Evolutionary conservation across 345 rosid genomes (phyloP).

Genomic region (Aquilaria malaccensis): DNA sequence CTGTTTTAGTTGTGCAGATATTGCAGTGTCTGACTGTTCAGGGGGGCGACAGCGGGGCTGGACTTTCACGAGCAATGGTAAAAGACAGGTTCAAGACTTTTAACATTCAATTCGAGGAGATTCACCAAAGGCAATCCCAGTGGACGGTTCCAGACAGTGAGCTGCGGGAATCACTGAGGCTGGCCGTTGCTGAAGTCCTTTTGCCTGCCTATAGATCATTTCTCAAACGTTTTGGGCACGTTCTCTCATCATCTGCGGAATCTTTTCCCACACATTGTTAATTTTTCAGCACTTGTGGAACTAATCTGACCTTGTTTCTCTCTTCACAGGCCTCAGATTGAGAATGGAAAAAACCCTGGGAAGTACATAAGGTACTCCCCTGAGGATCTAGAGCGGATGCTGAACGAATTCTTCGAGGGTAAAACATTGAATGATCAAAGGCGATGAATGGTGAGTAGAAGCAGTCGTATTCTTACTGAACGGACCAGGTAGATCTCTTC

Average conservation of each 20-base stretch:
- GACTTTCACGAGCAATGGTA: conserved; percentile 60
- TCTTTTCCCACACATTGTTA: neutral
- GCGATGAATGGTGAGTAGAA: conserved; percentile 27
- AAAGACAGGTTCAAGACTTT: conserved; percentile 94
- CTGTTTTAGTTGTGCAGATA: conserved; percentile 45
- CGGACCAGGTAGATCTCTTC: too few relatives aligned
- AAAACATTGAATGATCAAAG: conserved; percentile 81
- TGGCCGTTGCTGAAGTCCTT: conserved; percentile 95
- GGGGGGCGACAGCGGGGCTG: conserved; percentile 25
- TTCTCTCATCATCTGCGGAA: conserved; percentile 1
- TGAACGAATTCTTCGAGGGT: conserved; percentile 88
- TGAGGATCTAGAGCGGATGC: conserved; percentile 84
- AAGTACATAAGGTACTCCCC: conserved; percentile 78
- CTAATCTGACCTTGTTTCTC: neutral
- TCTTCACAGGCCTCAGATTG: conserved; percentile 65
- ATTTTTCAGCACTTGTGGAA: neutral
- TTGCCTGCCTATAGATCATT: conserved; percentile 96
- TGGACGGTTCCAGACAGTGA: conserved; percentile 99
- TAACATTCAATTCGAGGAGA: conserved; percentile 81
- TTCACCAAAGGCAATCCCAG: conserved; percentile 88
- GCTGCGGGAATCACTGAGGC: conserved; percentile 80
- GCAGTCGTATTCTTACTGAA: too few relatives aligned
- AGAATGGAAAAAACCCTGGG: conserved; percentile 70
- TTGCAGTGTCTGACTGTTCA: conserved; percentile 87
- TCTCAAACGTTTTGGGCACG: conserved; percentile 75